Evolutionary conservation across 2,329 filamentous ascomycete species (phyloP).

Genomic region (Hortaea werneckii): DNA sequence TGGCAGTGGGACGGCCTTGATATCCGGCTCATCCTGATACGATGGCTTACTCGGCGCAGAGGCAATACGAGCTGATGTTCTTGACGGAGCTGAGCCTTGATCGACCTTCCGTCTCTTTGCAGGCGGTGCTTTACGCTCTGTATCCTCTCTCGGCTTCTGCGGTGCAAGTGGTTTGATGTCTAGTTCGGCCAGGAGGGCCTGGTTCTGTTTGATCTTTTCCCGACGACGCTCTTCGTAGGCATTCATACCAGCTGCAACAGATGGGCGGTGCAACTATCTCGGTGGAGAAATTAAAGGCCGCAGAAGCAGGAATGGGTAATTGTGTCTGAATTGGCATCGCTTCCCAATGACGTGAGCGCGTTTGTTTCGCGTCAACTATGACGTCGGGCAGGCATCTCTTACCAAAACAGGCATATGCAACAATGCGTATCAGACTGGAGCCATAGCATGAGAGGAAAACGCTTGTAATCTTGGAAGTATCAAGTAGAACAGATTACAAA

Average conservation of each 20-base stretch:
- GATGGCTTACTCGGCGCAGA: slow-evolving; percentile 24
- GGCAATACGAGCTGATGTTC: slow-evolving; percentile 41
- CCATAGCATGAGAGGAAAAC: too few relatives aligned
- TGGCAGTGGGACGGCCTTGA: slow-evolving; percentile 16
- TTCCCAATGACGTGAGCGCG: too few relatives aligned
- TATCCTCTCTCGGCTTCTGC: slow-evolving; percentile 6
- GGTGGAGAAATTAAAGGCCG: too few relatives aligned
- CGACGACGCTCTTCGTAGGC: slow-evolving; percentile 38
- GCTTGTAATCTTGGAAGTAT: too few relatives aligned
- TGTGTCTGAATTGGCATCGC: too few relatives aligned
- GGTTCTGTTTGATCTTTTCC: slow-evolving; percentile 41
- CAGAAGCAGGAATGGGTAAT: too few relatives aligned
- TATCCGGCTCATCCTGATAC: slow-evolving; percentile 29
- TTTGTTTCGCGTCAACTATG: too few relatives aligned
- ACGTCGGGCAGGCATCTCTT: too few relatives aligned
- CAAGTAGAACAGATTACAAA: too few relatives aligned
- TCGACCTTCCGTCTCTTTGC: slow-evolving; percentile 33
- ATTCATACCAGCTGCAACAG: slow-evolving; percentile 21
- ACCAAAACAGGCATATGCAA: too few relatives aligned
- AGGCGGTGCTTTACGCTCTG: slow-evolving; percentile 13
- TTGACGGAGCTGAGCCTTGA: slow-evolving; percentile 26
- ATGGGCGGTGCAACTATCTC: too few relatives aligned
- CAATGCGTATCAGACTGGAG: too few relatives aligned
- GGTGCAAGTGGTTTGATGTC: slow-evolving; percentile 29
- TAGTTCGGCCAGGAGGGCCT: slow-evolving; percentile 38